Percentiles rank a stretch among this genome's conserved stretches.
Evolutionary conservation across 768 basidiomycete species (phyloP).

Genomic region (Xerocomellus chrysenteron): DNA sequence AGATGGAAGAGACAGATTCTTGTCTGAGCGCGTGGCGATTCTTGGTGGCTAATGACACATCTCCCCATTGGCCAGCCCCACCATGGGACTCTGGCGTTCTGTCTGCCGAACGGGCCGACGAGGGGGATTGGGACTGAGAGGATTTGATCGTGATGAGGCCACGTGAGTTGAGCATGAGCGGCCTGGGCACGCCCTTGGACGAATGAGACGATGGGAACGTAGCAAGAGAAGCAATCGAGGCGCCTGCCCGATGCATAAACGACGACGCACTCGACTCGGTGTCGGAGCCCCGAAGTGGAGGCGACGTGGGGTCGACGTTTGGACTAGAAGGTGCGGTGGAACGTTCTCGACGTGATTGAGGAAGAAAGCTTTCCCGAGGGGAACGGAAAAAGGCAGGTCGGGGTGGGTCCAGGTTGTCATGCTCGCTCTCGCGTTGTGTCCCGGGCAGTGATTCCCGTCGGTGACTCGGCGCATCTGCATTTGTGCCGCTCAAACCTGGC

Average conservation of each 20-base stretch:
- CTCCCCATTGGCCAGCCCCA: conserved; percentile 44
- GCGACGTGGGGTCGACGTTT: conserved; percentile 3
- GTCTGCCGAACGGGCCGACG: conserved; percentile 35
- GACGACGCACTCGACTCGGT: conserved; percentile 19
- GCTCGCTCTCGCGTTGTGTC: conserved; percentile 35
- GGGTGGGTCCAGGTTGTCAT: conserved; percentile 46
- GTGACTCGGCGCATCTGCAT: conserved; percentile 6
- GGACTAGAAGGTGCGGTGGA: conserved; percentile 35
- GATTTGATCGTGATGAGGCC: conserved; percentile 38
- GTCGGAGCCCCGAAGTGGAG: conserved; percentile 23
- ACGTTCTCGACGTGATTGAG: conserved; percentile 31
- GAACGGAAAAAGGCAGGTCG: conserved; percentile 58
- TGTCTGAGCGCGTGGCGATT: conserved; percentile 42
- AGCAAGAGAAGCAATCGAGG: conserved; percentile 44
- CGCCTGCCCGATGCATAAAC: conserved; percentile 38
- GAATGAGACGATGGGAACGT: conserved; percentile 35
- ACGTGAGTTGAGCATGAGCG: conserved; percentile 61
- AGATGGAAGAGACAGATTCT: conserved; percentile 62
- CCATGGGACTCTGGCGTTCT: conserved; percentile 34
- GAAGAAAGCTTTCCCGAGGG: conserved; percentile 55
- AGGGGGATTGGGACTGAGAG: conserved; percentile 18
- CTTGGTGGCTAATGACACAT: conserved; percentile 40
- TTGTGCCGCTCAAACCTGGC: conserved; percentile 3
- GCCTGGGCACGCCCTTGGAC: conserved; percentile 58
- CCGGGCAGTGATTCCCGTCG: conserved; percentile 43